Conservation (phyloP, 495 filamentous ascomycete species). For the Neurospora hispaniola region DNA sequence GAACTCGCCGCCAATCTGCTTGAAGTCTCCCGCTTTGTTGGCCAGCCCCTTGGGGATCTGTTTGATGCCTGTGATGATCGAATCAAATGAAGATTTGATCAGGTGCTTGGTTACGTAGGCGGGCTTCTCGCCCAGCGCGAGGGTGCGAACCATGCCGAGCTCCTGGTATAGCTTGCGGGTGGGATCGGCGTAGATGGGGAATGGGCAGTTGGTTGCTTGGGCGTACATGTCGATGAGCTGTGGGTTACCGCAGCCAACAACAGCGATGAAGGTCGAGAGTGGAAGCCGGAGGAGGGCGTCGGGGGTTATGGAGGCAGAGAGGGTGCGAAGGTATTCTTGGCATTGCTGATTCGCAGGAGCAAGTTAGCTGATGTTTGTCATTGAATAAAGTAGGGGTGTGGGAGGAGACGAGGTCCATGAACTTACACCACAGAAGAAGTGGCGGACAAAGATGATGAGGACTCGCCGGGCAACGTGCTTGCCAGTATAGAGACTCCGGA, state of each 20-base stretch:
- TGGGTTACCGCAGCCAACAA: slow-evolving; percentile 73
- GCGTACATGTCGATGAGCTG: slow-evolving; percentile 61
- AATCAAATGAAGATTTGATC: slow-evolving; percentile 31
- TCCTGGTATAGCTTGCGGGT: slow-evolving; percentile 55
- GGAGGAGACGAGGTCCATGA: not conserved
- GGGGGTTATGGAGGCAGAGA: slow-evolving; percentile 50
- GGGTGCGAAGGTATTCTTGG: slow-evolving; percentile 60
- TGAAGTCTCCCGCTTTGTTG: slow-evolving; percentile 54
- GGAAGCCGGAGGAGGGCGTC: slow-evolving; percentile 43
- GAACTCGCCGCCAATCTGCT: slow-evolving; percentile 78
- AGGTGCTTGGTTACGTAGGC: slow-evolving; percentile 52
- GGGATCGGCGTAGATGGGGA: slow-evolving; percentile 76
- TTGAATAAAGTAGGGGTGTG: not conserved
- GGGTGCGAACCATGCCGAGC: slow-evolving; percentile 59
- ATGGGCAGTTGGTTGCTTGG: slow-evolving; percentile 52
- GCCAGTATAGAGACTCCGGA: slow-evolving; percentile 57
- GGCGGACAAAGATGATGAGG: slow-evolving; percentile 71
- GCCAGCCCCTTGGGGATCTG: slow-evolving; percentile 40
- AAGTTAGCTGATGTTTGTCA: slow-evolving; percentile 1
- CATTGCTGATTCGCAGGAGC: slow-evolving; percentile 40
- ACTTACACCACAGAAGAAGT: slow-evolving; percentile 85
- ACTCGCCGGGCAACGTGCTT: slow-evolving; percentile 44
- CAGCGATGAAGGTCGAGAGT: slow-evolving; percentile 50
- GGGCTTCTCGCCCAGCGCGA: slow-evolving; percentile 51
- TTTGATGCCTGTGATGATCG: slow-evolving; percentile 48